phyloP scores from a whole-genome alignment of 352 stramenopile genomes.

The Pythium brachiatum region DNA sequence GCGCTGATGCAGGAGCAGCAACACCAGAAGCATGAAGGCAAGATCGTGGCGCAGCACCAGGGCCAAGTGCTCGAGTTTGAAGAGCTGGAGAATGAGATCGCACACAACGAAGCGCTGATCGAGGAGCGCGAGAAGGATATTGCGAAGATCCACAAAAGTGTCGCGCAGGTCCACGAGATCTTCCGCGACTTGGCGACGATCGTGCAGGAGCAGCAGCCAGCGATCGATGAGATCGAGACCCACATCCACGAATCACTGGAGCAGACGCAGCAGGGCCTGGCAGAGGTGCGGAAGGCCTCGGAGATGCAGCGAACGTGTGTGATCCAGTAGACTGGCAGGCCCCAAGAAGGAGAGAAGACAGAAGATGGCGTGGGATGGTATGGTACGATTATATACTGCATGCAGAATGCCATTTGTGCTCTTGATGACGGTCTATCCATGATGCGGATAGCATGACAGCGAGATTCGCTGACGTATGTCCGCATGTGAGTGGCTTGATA shows the following conservation, averaged over 20 bases:
- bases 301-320: slow-evolving; percentile 70
- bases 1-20: slow-evolving; percentile 37
- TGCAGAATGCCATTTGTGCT: neutral
- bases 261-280: slow-evolving; percentile 79
- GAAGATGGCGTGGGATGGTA: neutral
- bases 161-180: slow-evolving; percentile 91
- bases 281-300: slow-evolving; percentile 84
- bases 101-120: slow-evolving; percentile 87
- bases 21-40: slow-evolving; percentile 32
- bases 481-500: neutral
- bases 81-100: slow-evolving; percentile 81
- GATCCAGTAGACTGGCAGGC: slow-evolving; percentile 52
- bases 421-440: neutral
- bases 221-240: slow-evolving; percentile 84
- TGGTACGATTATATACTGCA: slow-evolving; percentile 20
- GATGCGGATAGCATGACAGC: neutral
- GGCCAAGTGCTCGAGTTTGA: slow-evolving; percentile 79
- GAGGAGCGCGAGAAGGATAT: slow-evolving; percentile 88
- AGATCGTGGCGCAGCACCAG: slow-evolving; percentile 65
- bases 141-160: slow-evolving; percentile 83
- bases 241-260: slow-evolving; percentile 83
- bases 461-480: neutral
- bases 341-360: neutral
- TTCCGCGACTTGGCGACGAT: slow-evolving; percentile 86
- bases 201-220: slow-evolving; percentile 80